These are phyloP conservation scores for Tulasnella sp. DNA, from an alignment of 768 basidiomycete species.

Conservation along the genomic window DNA sequence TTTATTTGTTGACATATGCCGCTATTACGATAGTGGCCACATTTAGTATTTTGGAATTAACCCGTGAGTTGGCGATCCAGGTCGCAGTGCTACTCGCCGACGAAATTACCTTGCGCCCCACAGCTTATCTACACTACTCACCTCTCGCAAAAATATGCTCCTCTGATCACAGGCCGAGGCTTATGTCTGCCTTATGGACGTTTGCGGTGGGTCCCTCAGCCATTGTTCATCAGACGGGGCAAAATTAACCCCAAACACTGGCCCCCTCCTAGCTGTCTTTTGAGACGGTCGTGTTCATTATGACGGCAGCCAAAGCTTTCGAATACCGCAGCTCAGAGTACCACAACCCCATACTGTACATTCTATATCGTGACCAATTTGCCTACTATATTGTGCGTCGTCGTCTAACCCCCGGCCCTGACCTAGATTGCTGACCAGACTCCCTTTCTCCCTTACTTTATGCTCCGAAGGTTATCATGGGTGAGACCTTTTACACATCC, in stretches of 20 bases:
- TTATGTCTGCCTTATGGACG: slow-evolving; percentile 5
- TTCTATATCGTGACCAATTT: background rate
- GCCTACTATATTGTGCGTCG: background rate
- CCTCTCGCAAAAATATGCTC: background rate
- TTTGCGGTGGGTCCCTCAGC: background rate
- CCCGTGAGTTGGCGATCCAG: background rate
- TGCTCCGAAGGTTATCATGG: background rate
- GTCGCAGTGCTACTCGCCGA: background rate
- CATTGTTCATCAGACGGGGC: background rate
- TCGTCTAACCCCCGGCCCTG: background rate
- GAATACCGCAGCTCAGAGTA: slow-evolving; percentile 1
- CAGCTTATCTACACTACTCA: slow-evolving; percentile 5
- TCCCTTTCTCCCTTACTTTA: background rate
- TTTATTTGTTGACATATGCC: background rate
- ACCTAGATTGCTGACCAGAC: background rate
- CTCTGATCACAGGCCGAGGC: background rate
- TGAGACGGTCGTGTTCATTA: slow-evolving; percentile 4
- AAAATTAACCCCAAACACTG: background rate
- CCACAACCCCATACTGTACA: slow-evolving; percentile 5
- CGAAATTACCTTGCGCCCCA: background rate
- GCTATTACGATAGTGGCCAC: background rate
- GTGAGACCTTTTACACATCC: background rate
- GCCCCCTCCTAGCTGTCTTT: background rate
- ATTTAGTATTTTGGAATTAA: slow-evolving; percentile 5
- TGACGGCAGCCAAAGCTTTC: background rate